Evolutionary conservation across 768 basidiomycete genomes (phyloP), one percentile per base, ranked within the genome.

Genomic region (Russula olivacea): DNA sequence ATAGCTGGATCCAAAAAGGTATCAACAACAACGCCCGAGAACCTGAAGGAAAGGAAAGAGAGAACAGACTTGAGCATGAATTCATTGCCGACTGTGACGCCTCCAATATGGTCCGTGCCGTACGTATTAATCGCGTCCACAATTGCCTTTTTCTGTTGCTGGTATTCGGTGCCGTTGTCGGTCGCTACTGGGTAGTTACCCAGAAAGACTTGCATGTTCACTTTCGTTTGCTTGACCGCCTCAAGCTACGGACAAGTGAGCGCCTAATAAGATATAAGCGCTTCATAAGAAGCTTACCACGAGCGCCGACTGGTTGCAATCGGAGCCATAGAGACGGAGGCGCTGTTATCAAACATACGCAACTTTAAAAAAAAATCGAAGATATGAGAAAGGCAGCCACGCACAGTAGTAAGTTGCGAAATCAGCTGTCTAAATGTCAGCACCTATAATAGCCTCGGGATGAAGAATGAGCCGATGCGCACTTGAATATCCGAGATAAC

Each of bases 51-150:
- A 40, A 10, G 50, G 2, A 43, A 59, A 28, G 30, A 12, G 49
- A 21, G 47, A 9, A 75, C 80, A 3, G 53, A 88, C 85, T 93
- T 83, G 54, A 94, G 79, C 71, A 93, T 90, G 71, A 83, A 92
- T 74, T 96, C 93, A 71, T 97, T 96, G 38, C 96, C 94, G 38
- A 97, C 94, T 14, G 88, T 94, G 43, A 98, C 70, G 10, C 96
- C 96, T 0, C 76, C 77, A 57, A 98, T 82, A 69, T 93, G 73
- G 63, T 81, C 81, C 2, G 83, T 81, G 36, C 95, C 95, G 71
- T 87, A 98, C 1, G 82, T 85, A 71, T 87, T 71, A 58, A 98
- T 75, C 10, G 88, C 93, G 3, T 77, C 72, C 66, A 85, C 74
- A 60, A 94, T 83, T n/a, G 75, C 73, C 64, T 81, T 80, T 23